These are phyloP conservation scores for Colletotrichum liriopes DNA, from an alignment of 2,329 filamentous ascomycete genomes.

Conservation along the genomic window DNA sequence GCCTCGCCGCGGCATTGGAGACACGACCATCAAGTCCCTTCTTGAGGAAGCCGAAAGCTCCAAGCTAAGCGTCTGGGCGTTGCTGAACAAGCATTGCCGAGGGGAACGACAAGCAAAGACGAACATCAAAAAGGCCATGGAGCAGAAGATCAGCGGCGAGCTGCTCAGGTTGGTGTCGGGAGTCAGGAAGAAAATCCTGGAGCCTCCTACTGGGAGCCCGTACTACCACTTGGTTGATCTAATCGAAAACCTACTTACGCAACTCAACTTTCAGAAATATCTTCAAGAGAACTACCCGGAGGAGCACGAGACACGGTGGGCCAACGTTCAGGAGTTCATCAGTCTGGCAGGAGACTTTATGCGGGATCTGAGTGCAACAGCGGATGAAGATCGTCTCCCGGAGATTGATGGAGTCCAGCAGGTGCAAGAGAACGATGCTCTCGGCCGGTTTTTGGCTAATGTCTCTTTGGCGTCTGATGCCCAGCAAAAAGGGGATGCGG, in stretches of 20 bases:
- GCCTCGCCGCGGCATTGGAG: slow-evolving; percentile 85
- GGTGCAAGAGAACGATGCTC: slow-evolving; percentile 71
- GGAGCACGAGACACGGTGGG: slow-evolving; percentile 85
- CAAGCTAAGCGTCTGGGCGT: slow-evolving; percentile 80
- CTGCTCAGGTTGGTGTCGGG: slow-evolving; percentile 60
- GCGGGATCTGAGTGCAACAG: slow-evolving; percentile 54
- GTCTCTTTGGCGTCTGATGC: slow-evolving; percentile 88
- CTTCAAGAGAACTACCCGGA: slow-evolving; percentile 80
- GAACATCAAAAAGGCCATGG: slow-evolving; percentile 65
- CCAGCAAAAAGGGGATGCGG: slow-evolving; percentile 67
- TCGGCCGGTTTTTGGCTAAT: slow-evolving; percentile 90
- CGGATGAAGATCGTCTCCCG: slow-evolving; percentile 72
- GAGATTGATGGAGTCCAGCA: slow-evolving; percentile 82
- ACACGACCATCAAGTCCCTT: slow-evolving; percentile 81
- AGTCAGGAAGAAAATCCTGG: slow-evolving; percentile 52
- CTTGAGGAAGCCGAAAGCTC: slow-evolving; percentile 82
- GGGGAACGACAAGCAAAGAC: slow-evolving; percentile 64
- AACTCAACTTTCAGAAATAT: slow-evolving; percentile 81
- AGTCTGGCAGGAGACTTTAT: slow-evolving; percentile 82
- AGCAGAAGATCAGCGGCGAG: slow-evolving; percentile 68
- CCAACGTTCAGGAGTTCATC: slow-evolving; percentile 91
- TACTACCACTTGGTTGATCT: slow-evolving; percentile 62
- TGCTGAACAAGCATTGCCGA: slow-evolving; percentile 73
- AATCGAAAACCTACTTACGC: slow-evolving; percentile 70
- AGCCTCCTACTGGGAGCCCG: slow-evolving; percentile 49